Base-by-base conservation (phyloP, 768 basidiomycete species). In the Termitomyces sp. region DNA sequence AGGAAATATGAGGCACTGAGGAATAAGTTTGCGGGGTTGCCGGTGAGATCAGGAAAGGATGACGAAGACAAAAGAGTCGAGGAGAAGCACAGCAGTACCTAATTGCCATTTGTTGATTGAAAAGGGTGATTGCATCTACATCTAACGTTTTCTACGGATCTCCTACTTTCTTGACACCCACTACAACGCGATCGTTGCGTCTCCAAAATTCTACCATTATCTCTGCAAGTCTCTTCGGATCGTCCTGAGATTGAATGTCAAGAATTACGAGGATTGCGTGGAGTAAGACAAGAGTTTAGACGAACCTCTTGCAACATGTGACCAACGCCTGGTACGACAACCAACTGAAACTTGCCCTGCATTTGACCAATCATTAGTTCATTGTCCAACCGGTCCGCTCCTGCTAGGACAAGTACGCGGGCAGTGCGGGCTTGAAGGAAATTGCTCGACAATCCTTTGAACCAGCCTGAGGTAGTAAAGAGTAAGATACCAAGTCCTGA, bases 331-430 rank as follows among this genome's bases (percentile, higher is more conserved):
- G 85, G 82, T 59, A 96, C 81, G 37, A 99, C 93, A 24, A 82
- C 87, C 69, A 98, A 80, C 72, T 98, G 96, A 72, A 98, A 99
- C 70, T 97, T 98, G 66, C 88, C 92, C 69, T 88, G 92, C 93
- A 96, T 95, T 68, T 95, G 93, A 1, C 90, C 97, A 51, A 98
- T 94, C 88, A 96, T 97, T 47, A 99, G 79, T 63, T 92, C 86
- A 64, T 84, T 88, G 66, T 99, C 97, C 4, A 98, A 82, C 18
- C 94, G 79, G 64, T 99, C 97, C 18, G 94, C 86, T 0, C 95
- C 96, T 0, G 97, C 97, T 16, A 99, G 77, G 9, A 98, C 82
- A 24, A 99, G 82, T 28, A 99, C 73, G 29, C 95, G 85, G 0
- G 95, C 96, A 0, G 92, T 83, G 15, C 87, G 83, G 0, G 85